Evolutionary conservation across 2,329 filamentous ascomycete genomes (phyloP).

Genomic region (Lasiodiplodia gonubiensis): DNA sequence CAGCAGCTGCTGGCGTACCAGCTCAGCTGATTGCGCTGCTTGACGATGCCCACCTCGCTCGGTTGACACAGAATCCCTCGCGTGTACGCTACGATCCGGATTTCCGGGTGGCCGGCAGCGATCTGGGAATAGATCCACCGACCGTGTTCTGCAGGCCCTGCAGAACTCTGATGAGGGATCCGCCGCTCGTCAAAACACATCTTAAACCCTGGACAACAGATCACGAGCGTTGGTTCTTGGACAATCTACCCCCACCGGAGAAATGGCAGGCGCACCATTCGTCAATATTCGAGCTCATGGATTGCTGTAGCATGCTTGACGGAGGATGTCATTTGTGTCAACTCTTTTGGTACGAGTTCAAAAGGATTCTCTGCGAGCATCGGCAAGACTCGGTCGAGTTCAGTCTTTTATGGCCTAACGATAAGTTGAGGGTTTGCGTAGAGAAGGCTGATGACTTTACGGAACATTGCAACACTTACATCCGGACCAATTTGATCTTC

Average conservation of each 20-base stretch:
- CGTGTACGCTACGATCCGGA: not conserved
- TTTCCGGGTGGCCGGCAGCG: not conserved
- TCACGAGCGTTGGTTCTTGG: too few relatives aligned
- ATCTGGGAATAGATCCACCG: not conserved
- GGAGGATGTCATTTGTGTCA: not conserved
- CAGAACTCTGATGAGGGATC: not conserved
- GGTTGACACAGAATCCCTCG: not conserved
- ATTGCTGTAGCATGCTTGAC: not conserved
- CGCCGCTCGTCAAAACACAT: not conserved
- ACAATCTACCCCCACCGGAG: too few relatives aligned
- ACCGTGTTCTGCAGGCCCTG: not conserved
- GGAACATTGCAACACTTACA: too few relatives aligned
- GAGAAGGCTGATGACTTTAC: too few relatives aligned
- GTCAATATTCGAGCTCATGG: not conserved
- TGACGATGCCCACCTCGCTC: not conserved
- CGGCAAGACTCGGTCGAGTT: not conserved
- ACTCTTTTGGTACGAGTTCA: not conserved
- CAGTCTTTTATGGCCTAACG: not conserved
- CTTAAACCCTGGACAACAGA: too few relatives aligned
- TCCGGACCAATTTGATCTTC: not conserved
- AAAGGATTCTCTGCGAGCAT: not conserved
- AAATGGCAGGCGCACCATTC: not conserved
- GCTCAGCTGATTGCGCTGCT: not conserved
- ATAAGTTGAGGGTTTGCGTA: not conserved
- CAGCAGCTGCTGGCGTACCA: not conserved